These are phyloP conservation scores for Tieghemostelium lacteum DNA, from an alignment of 78 protist species.

Conservation along the genomic window DNA sequence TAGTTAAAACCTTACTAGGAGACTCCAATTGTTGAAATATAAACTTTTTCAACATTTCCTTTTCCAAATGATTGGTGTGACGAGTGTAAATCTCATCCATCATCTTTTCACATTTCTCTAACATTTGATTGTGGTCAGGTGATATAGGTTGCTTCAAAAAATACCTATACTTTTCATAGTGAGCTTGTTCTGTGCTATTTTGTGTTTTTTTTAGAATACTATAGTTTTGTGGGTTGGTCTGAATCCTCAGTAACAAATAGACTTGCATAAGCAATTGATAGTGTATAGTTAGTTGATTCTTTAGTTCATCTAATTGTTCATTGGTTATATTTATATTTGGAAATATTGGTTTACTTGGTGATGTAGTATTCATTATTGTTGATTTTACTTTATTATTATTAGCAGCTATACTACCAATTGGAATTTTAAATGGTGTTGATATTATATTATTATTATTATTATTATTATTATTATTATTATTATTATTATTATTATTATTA, in stretches of 20 bases:
- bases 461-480: not conserved
- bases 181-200: not conserved
- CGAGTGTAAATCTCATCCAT: slow-evolving; percentile 32
- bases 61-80: slow-evolving; percentile 38
- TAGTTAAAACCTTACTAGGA: slow-evolving; percentile 48
- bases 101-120: slow-evolving; percentile 9
- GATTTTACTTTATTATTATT: not conserved
- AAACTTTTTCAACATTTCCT: not conserved
- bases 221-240: slow-evolving; percentile 21
- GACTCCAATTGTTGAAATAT: slow-evolving; percentile 46
- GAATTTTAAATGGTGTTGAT: not conserved
- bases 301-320: not conserved
- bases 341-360: not conserved
- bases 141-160: not conserved
- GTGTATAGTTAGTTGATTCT: slow-evolving; percentile 39
- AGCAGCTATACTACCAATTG: no score
- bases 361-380: no score
- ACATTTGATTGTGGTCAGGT: not conserved
- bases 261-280: slow-evolving; percentile 64
- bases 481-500: not conserved
- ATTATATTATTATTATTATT: not conserved
- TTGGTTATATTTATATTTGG: not conserved
- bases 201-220: not conserved
- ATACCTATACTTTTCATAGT: slow-evolving; percentile 1
- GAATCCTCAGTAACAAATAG: slow-evolving; percentile 24